Base-by-base conservation (phyloP, 306 rosid genomes). In the Mucuna pruriens region DNA sequence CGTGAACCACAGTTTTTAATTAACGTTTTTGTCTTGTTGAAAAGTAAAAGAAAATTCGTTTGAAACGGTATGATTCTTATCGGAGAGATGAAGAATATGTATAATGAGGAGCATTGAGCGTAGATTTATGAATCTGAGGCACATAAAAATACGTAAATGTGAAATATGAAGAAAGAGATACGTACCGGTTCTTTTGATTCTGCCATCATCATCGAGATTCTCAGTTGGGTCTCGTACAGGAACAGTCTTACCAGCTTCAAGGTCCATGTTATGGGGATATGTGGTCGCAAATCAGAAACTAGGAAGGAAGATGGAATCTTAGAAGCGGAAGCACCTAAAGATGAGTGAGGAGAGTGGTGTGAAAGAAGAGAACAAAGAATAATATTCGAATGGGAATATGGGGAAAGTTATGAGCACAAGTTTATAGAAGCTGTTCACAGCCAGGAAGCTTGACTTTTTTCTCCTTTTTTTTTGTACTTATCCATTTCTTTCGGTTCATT, bases 181-280 rank as follows among this genome's bases (percentile, higher is more conserved):
- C 31, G 4, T 33, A 63, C 86, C 86, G 0, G 83, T 78, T 78
- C 86, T 78, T 63, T 83, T 83, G 44, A 8, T 13, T 83, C 76
- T 83, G 2, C 86, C 80, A 83, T 83, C 83, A 20, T 83, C 86
- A 55, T 83, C 86, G 9, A 78, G 20, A 40, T 44, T 71, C 0
- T 9, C 25, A 12, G 22, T n/a, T 58, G 71, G 38, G 2, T 82
- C 12, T 55, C 5, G 2, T 16, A 2, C 0, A 1, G 39, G 67
- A 29, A 29, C 3, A 55, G 9, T 1, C 31, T 20, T 55, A 9
- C 34, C 16, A 1, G n/a, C 22, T 62, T 62, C 69, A 29, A 62
- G 7, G 23, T 62, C 69, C 69, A 62, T 52, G 2, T n/a, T n/a
- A n/a, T 15, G 8, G 9, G 9, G 22, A 54, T 54, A 12, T 13